Conservation (phyloP, 805 yeast species). For the Candida broadrunensis region DNA sequence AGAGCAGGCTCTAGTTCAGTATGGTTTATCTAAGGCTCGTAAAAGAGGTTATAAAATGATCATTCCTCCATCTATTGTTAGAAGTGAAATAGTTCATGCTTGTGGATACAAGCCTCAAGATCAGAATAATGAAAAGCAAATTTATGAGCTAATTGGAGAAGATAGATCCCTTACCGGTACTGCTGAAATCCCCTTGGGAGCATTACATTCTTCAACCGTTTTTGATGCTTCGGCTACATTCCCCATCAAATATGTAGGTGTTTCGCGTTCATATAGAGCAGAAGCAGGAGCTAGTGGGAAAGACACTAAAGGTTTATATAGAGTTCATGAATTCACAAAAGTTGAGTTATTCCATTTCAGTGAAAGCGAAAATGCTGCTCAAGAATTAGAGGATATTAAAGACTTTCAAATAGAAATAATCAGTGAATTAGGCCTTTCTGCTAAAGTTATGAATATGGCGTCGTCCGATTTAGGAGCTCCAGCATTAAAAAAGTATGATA, state of each 20-base stretch:
- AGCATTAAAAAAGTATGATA: slow-evolving; percentile 86
- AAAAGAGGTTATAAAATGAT: slow-evolving; percentile 64
- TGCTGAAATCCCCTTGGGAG: slow-evolving; percentile 94
- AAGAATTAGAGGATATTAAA: slow-evolving; percentile 58
- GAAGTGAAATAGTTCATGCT: slow-evolving; percentile 71
- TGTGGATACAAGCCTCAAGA: slow-evolving; percentile 97
- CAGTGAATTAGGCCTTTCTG: slow-evolving; percentile 66
- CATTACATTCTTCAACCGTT: slow-evolving; percentile 54
- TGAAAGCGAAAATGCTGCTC: slow-evolving; percentile 41
- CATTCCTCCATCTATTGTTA: slow-evolving; percentile 83
- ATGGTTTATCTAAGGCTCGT: slow-evolving; percentile 67
- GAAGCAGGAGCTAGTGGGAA: slow-evolving; percentile 97
- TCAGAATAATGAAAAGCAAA: slow-evolving; percentile 79
- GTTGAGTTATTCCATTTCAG: slow-evolving; percentile 87
- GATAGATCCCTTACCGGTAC: slow-evolving; percentile 81
- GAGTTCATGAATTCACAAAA: slow-evolving; percentile 96
- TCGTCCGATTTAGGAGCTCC: slow-evolving; percentile 91
- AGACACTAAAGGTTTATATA: slow-evolving; percentile 86
- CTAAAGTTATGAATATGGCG: slow-evolving; percentile 86
- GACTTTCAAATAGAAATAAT: slow-evolving; percentile 65
- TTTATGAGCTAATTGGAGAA: slow-evolving; percentile 59
- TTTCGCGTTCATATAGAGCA: slow-evolving; percentile 85
- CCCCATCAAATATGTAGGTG: slow-evolving; percentile 69
- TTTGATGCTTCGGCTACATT: slow-evolving; percentile 36
- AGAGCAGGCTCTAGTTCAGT: slow-evolving; percentile 87